These are phyloP conservation scores for Neurospora sp. DNA, from an alignment of 495 filamentous ascomycete species.

Conservation along the genomic window DNA sequence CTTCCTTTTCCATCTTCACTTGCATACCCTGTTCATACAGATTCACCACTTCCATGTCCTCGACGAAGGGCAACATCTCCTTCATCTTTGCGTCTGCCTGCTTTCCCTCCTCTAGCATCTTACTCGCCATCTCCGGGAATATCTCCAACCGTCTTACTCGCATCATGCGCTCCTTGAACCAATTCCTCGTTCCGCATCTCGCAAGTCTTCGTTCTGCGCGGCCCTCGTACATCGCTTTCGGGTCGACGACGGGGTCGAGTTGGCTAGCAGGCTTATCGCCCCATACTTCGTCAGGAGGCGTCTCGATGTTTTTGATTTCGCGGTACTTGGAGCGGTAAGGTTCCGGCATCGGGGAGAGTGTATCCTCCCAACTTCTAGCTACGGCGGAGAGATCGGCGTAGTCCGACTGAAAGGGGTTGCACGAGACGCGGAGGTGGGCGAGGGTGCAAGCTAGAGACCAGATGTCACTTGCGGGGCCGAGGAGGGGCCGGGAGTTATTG, in stretches of 20 bases:
- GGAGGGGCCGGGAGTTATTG: neutral
- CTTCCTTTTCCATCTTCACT: constrained; percentile 4
- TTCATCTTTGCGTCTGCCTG: neutral
- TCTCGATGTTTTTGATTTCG: constrained; percentile 2
- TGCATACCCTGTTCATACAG: neutral
- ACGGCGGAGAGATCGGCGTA: neutral
- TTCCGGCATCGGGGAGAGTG: too few relatives aligned
- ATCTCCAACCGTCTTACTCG: neutral
- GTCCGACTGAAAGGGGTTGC: neutral
- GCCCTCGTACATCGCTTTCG: neutral
- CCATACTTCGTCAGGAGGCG: neutral
- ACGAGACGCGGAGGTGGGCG: constrained; percentile 1
- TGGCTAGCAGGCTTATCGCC: neutral
- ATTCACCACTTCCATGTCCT: neutral
- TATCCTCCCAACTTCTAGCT: too few relatives aligned
- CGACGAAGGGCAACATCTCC: neutral
- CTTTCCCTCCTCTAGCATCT: neutral
- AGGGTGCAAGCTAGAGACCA: constrained; percentile 20
- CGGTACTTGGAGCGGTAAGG: constrained; percentile 1
- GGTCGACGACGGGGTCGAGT: neutral
- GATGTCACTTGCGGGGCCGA: constrained; percentile 13
- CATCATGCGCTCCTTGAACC: neutral
- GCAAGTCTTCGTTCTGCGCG: neutral
- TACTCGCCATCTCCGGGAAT: neutral
- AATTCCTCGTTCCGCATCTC: neutral